Evolutionary conservation across 768 basidiomycete genomes (phyloP), one percentile per base, ranked within the genome.

Genomic region (Xerocomus spinulosus): DNA sequence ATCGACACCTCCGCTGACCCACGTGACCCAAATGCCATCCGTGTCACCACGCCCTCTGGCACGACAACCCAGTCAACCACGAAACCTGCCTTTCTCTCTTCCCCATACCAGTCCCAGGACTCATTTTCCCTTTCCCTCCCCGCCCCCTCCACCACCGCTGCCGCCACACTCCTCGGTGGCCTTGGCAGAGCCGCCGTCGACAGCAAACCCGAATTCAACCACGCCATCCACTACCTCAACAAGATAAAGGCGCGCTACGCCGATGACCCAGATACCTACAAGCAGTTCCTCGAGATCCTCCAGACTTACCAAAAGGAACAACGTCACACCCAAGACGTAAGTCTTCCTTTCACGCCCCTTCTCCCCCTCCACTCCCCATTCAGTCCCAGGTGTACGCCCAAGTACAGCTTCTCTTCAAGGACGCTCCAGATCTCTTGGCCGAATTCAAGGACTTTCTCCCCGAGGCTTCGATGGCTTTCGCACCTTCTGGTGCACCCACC

Each of bases 161-260:
- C 82, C 0, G 85, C 83, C 3, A 77, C 83, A 15, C 76, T 86
- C 49, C 74, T 88, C 18, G 80, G 82, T 24, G 79, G 77, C 41
- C 71, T 85, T 53, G 77, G 66, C 49, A 71, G 72, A 56, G 72
- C 74, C 34, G 65, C 72, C 14, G 69, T 73, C 32, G 80, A 81
- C 54, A 70, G 72, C 52, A 79, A 78, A 45, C 73, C 78, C 12
- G 85, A 97, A 61, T 96, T 92, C 72, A 85, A 87, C 66, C 86
- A 95, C 59, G 96, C 96, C 13, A 98, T 98, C 53, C 83, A 92
- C 59, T 99, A 94, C 66, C 83, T 99, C 59, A 97, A 96, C 79
- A 95, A 94, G 74, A 98, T 99, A 74, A 98, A 98, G 71, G 83
- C 83, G 15, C 83, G 93, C 18, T 98, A 86, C 67, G 70, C 80